These are phyloP conservation scores for Hypericum perforatum DNA, from an alignment of 345 rosid genomes.

Conservation along the genomic window DNA sequence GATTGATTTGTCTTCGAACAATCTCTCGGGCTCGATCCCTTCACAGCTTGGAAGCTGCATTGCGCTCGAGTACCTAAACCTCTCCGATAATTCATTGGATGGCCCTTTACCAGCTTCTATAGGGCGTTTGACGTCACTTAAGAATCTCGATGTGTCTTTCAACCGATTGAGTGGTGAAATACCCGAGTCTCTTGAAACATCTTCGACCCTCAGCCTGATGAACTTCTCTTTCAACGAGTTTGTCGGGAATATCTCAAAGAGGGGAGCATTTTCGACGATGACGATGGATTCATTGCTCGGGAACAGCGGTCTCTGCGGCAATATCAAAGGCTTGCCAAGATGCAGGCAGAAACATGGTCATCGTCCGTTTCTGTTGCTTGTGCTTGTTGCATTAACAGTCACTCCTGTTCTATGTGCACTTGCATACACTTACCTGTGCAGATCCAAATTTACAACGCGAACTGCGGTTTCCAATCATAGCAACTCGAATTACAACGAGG, in stretches of 20 bases:
- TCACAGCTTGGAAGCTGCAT: slow-evolving; percentile 77
- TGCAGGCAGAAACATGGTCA: slow-evolving; percentile 39
- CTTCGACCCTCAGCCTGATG: slow-evolving; percentile 47
- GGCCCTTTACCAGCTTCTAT: slow-evolving; percentile 58
- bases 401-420: slow-evolving; percentile 39
- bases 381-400: slow-evolving; percentile 43
- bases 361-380: slow-evolving; percentile 36
- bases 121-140: slow-evolving; percentile 67
- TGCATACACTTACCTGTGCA: slow-evolving; percentile 29
- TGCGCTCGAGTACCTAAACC: slow-evolving; percentile 76
- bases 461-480: slow-evolving; percentile 21
- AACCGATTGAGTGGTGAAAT: slow-evolving; percentile 55
- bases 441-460: slow-evolving; percentile 35
- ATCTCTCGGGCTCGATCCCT: slow-evolving; percentile 57
- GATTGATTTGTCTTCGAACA: slow-evolving; percentile 71
- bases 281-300: slow-evolving; percentile 62
- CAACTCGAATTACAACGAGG: slow-evolving; percentile 40
- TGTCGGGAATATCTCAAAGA: slow-evolving; percentile 50
- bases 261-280: slow-evolving; percentile 51
- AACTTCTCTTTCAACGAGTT: slow-evolving; percentile 74
- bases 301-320: slow-evolving; percentile 59
- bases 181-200: slow-evolving; percentile 49
- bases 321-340: slow-evolving; percentile 53
- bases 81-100: slow-evolving; percentile 45
- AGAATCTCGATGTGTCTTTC: slow-evolving; percentile 50